Evolutionary conservation across 2,329 filamentous ascomycete species (phyloP), one percentile per base, ranked within the genome.

Genomic region (Ophiostoma sp.): DNA sequence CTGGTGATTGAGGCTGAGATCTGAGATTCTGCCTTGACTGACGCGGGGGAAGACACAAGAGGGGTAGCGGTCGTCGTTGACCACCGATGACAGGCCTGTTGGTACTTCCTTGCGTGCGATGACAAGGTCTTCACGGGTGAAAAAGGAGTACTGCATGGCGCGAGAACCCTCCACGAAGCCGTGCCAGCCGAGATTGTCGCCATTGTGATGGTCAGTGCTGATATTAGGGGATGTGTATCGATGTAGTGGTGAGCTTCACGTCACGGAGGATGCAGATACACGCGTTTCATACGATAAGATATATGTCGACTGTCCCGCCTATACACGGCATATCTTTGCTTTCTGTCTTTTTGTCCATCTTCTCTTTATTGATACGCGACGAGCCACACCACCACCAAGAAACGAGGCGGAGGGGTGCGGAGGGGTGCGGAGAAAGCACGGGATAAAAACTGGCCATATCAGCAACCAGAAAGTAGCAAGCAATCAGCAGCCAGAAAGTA

Each of bases 331-430:
- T 60, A 60, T 60, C 55, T 60, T 27, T 27, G 11, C 27, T 40
- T 27, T 12, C 2, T 44, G 42, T 44, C 42, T 44, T 8, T 44
- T 12, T 44, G 42, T 44, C 42, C 42, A 44, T 44, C 42, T 44
- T 8, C 42, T 8, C 42, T 6, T 44, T 12, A 6, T 6, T 3
- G 2, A 44, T 6, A 44, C 11, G 2, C 2, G 42, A 27, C 27
- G 27, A 52, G 47, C 47, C 47, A 52, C n/a, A 52, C 49, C 49
- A 36, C 49, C n/a, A 55, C 18, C n/a, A 55, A 27, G 49, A 55
- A 47, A 55, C 18, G 27, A 55, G 27, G 38, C 55, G 55, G 27
- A 27, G 49, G 49, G n/a, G 5, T 9, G 6, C 16, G 49, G 49
- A 58, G 52, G 55, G 52, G 55, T 5, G 3, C n/a, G n/a, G 55